Conservation (phyloP, 768 basidiomycete species). For the Cytidiella melzeri region DNA sequence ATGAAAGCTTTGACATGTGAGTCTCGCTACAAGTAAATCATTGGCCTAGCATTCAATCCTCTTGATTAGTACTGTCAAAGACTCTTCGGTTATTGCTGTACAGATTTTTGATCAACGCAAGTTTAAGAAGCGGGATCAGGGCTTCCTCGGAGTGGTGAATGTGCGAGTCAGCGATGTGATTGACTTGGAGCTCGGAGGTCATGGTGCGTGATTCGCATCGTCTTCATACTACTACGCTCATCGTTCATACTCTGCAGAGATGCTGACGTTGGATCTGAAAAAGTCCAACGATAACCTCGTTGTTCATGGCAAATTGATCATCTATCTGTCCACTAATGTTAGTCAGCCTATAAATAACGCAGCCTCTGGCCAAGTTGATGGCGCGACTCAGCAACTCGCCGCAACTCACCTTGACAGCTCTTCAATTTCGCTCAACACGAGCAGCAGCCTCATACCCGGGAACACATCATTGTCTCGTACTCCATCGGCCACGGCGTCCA, state of each 20-base stretch:
- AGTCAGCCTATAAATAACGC: constrained; percentile 79
- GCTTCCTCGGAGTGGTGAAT: constrained; percentile 97
- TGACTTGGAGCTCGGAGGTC: constrained; percentile 87
- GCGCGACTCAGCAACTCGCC: constrained; percentile 51
- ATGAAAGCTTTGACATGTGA: constrained; percentile 96
- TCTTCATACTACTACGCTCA: not conserved
- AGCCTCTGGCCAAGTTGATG: constrained; percentile 66
- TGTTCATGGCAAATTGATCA: constrained; percentile 95
- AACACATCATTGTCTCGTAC: constrained; percentile 51
- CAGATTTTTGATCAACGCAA: constrained; percentile 99
- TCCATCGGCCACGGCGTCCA: constrained; percentile 44
- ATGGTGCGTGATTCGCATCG: constrained; percentile 65
- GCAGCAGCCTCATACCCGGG: constrained; percentile 22
- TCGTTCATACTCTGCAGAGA: constrained; percentile 43
- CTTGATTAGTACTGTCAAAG: constrained; percentile 76
- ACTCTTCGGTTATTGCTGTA: constrained; percentile 95
- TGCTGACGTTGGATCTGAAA: constrained; percentile 94
- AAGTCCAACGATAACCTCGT: constrained; percentile 99
- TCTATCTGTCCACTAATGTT: constrained; percentile 92
- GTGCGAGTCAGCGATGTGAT: constrained; percentile 85
- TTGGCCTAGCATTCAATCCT: constrained; percentile 7
- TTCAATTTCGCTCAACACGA: constrained; percentile 45
- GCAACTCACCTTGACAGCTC: constrained; percentile 59
- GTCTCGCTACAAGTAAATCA: constrained; percentile 19
- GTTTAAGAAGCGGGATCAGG: constrained; percentile 97